Conservation (phyloP, 768 basidiomycete genomes). For the Trametes coccinea region DNA sequence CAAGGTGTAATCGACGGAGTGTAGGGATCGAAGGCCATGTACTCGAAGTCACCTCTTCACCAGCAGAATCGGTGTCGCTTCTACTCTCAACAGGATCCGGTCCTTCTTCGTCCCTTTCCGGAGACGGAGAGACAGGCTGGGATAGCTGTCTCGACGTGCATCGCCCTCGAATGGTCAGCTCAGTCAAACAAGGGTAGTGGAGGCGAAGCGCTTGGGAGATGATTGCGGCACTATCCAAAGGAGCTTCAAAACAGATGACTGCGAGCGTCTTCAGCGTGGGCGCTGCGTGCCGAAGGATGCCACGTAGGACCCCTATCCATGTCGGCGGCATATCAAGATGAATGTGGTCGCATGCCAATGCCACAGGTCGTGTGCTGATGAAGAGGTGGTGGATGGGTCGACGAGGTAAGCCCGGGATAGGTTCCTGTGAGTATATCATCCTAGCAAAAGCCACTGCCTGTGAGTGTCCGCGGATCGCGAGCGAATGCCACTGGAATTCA, state of each 20-base stretch:
- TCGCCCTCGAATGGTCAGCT: conserved; percentile 27
- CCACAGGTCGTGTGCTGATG: conserved; percentile 11
- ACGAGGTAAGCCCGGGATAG: background rate
- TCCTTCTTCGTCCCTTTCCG: background rate
- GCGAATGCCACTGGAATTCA: conserved; percentile 18
- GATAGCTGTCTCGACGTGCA: conserved; percentile 20
- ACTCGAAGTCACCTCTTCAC: background rate
- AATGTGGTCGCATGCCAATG: background rate
- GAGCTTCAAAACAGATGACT: conserved; percentile 13
- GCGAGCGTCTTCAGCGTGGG: conserved; percentile 22
- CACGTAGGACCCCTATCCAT: conserved; percentile 6
- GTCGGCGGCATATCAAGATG: background rate
- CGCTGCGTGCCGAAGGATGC: conserved; percentile 18
- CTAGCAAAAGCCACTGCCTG: conserved; percentile 7
- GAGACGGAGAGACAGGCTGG: background rate
- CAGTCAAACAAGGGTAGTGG: conserved; percentile 16
- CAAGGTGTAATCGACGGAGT: conserved; percentile 24
- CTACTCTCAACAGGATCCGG: background rate
- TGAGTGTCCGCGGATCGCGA: conserved; percentile 13
- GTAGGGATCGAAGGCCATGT: conserved; percentile 7
- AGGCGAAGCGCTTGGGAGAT: conserved; percentile 13
- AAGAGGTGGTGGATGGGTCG: conserved; percentile 21
- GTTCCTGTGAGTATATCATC: conserved; percentile 1
- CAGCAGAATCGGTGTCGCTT: background rate
- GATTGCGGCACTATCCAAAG: conserved; percentile 15